These are phyloP conservation scores for Tilletia indica DNA, from an alignment of 1,284 basidiomycete genomes.

Conservation along the genomic window DNA sequence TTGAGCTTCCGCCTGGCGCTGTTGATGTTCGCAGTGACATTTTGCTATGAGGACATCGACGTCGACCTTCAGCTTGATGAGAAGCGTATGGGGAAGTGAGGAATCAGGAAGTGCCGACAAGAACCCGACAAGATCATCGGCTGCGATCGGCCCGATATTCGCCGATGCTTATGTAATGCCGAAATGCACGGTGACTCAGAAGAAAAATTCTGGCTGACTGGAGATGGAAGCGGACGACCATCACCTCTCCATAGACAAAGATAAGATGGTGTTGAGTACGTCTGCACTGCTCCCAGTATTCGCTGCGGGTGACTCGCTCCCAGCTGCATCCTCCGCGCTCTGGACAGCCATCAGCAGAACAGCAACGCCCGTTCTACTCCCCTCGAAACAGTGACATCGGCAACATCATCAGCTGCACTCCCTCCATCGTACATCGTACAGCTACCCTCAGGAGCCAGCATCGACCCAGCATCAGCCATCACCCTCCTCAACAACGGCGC, in stretches of 20 bases:
- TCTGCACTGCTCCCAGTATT: constrained; percentile 3
- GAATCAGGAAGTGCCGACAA: no score
- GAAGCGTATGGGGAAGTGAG: no score
- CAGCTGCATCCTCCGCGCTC: not conserved
- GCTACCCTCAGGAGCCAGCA: not conserved
- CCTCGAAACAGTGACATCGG: not conserved
- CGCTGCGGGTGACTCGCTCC: not conserved
- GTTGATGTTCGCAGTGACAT: no score
- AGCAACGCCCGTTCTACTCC: not conserved
- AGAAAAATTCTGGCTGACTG: not conserved
- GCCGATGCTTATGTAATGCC: no score
- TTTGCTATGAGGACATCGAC: no score
- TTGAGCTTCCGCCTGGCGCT: no score
- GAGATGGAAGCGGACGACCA: not conserved
- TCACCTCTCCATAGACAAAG: not conserved
- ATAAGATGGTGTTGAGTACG: constrained; percentile 1
- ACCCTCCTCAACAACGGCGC: constrained; percentile 33
- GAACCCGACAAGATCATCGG: no score
- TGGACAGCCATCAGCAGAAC: constrained; percentile 9
- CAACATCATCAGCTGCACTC: not conserved
- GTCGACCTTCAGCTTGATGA: no score
- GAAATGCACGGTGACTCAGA: not conserved
- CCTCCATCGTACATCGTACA: constrained; percentile 14
- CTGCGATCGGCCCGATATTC: no score
- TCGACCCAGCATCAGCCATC: constrained; percentile 14